Conservation (phyloP, 306 rosid species). For the Biancaea sappan region DNA sequence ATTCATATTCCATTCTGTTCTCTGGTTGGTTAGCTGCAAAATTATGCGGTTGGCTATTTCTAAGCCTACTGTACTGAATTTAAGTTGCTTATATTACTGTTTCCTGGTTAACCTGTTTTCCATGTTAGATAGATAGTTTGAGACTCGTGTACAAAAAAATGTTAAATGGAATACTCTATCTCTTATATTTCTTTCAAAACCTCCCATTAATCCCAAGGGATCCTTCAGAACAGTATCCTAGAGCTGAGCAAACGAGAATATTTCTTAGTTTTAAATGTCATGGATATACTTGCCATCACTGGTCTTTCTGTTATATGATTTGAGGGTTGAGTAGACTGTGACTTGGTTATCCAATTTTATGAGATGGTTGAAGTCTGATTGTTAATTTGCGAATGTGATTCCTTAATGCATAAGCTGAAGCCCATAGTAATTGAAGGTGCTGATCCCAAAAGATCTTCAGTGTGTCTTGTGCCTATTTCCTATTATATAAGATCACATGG, state of each 20-base stretch:
- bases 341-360: background rate
- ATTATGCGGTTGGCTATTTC: background rate
- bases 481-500: background rate
- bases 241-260: background rate
- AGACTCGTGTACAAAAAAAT: too few species aligned
- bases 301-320: constrained; percentile 10
- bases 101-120: background rate
- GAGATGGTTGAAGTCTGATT: background rate
- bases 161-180: background rate
- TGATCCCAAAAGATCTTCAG: background rate
- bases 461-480: background rate
- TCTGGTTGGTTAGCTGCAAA: constrained; percentile 14
- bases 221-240: background rate
- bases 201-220: background rate
- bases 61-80: background rate
- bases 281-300: background rate
- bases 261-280: background rate
- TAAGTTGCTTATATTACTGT: constrained; percentile 6
- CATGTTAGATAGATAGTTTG: background rate
- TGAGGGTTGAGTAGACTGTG: constrained; percentile 1
- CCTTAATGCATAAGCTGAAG: constrained; percentile 7
- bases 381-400: background rate
- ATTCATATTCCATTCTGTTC: constrained; percentile 21
- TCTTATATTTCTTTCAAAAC: background rate
- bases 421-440: background rate